Conservation (phyloP, 2,329 filamentous ascomycete species). For the Zymoseptoria crescenta region DNA sequence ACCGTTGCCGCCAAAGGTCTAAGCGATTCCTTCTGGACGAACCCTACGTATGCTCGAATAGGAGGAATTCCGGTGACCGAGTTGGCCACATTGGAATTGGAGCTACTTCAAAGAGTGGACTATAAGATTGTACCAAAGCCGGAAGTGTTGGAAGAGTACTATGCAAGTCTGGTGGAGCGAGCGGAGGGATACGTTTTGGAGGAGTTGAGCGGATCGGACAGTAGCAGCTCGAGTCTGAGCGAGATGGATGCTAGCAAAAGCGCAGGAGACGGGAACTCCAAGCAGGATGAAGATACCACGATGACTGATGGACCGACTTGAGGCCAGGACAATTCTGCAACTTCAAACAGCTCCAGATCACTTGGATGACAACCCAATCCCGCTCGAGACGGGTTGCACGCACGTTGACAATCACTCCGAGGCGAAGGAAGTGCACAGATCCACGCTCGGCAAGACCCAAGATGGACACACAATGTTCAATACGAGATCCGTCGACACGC, state of each 20-base stretch:
- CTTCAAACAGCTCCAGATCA: background rate
- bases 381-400: background rate
- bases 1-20: conserved; percentile 94
- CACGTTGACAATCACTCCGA: background rate
- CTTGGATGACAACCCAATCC: background rate
- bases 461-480: background rate
- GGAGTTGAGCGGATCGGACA: conserved; percentile 9
- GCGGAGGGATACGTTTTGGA: conserved; percentile 53
- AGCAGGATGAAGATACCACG: conserved; percentile 3
- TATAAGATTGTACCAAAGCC: conserved; percentile 97
- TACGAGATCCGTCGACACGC: background rate
- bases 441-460: background rate
- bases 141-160: conserved; percentile 89
- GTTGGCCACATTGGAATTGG: conserved; percentile 81
- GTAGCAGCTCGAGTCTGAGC: conserved; percentile 5
- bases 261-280: background rate
- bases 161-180: conserved; percentile 70
- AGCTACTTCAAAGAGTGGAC: conserved; percentile 85
- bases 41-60: conserved; percentile 88
- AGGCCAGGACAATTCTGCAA: background rate
- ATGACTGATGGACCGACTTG: conserved; percentile 7
- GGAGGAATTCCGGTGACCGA: conserved; percentile 87
- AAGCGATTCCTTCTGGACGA: conserved; percentile 97
- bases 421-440: background rate
- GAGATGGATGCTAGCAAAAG: background rate